phyloP scores from a whole-genome alignment of 495 filamentous ascomycete species.

The Aspergillus bertholletiae region DNA sequence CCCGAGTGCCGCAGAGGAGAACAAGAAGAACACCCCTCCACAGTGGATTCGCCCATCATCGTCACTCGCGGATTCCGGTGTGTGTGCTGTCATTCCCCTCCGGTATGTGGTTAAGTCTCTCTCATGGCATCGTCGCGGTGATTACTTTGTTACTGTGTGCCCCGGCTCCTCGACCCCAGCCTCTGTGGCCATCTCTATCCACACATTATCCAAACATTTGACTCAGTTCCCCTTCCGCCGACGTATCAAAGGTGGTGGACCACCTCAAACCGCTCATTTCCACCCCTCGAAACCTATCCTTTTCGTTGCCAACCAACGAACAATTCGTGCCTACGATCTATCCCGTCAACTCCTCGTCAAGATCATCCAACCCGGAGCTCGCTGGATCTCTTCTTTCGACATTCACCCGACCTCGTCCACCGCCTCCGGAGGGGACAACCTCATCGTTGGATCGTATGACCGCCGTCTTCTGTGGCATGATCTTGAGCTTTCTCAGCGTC shows the following conservation, averaged over 20 bases:
- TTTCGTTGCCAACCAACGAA: constrained; percentile 92
- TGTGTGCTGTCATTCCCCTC: constrained; percentile 75
- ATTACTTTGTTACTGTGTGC: constrained; percentile 91
- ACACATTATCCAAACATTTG: constrained; percentile 89
- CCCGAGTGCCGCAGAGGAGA: constrained; percentile 51
- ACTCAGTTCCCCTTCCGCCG: constrained; percentile 89
- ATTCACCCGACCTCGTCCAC: constrained; percentile 69
- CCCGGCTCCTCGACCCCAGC: constrained; percentile 65
- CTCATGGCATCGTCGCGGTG: constrained; percentile 89
- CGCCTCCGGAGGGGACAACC: constrained; percentile 72
- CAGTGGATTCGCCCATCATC: constrained; percentile 79
- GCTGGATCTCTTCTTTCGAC: constrained; percentile 92
- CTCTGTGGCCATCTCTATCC: constrained; percentile 78
- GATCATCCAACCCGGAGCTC: constrained; percentile 84
- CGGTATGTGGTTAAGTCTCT: constrained; percentile 83
- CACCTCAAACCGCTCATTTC: constrained; percentile 88
- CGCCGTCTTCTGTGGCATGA: constrained; percentile 95
- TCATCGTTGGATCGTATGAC: constrained; percentile 93
- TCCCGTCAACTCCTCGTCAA: constrained; percentile 84
- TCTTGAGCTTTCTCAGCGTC: constrained; percentile 81
- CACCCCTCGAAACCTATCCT: constrained; percentile 90
- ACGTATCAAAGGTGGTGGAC: constrained; percentile 69
- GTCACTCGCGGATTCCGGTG: constrained; percentile 70
- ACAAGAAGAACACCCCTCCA: constrained; percentile 69
- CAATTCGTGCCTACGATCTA: constrained; percentile 89